Evolutionary conservation across 2,329 filamentous ascomycete species (phyloP).

Genomic region (Pleoardoris graminearum): DNA sequence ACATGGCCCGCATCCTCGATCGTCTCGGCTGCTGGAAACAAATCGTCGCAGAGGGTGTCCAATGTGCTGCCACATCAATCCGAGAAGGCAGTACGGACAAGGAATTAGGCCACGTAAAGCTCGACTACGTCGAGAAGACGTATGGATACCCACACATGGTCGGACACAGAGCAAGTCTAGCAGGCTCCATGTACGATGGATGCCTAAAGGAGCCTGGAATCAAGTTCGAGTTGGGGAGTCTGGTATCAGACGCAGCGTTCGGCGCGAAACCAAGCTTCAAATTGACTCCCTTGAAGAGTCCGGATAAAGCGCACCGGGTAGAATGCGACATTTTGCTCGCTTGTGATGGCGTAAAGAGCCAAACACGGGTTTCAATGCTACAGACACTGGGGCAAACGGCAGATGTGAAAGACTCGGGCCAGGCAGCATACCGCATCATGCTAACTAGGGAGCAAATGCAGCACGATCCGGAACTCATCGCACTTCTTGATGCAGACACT

Average conservation of each 20-base stretch:
- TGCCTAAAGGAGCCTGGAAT: conserved; percentile 65
- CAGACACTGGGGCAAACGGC: conserved; percentile 55
- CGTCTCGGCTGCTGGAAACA: conserved; percentile 71
- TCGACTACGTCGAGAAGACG: conserved; percentile 66
- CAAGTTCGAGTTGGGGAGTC: conserved; percentile 68
- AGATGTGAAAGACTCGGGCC: conserved; percentile 68
- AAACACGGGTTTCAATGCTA: conserved; percentile 57
- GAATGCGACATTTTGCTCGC: conserved; percentile 54
- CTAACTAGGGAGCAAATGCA: conserved; percentile 69
- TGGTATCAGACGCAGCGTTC: conserved; percentile 59
- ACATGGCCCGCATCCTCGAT: conserved; percentile 77
- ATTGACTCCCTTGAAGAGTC: conserved; percentile 55
- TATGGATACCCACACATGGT: conserved; percentile 81
- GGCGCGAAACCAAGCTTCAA: conserved; percentile 63
- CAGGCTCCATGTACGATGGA: conserved; percentile 69
- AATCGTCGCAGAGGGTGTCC: conserved; percentile 72
- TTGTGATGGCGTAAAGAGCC: conserved; percentile 55
- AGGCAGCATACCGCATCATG: conserved; percentile 81
- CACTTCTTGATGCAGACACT: conserved; percentile 67
- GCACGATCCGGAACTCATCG: conserved; percentile 67
- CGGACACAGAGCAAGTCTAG: conserved; percentile 74
- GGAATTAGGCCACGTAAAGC: conserved; percentile 71
- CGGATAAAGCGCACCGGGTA: conserved; percentile 58
- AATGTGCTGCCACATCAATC: conserved; percentile 72
- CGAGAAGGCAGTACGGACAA: conserved; percentile 69